These are phyloP conservation scores for Extremus antarcticus DNA, from an alignment of 495 filamentous ascomycete species.

Conservation along the genomic window DNA sequence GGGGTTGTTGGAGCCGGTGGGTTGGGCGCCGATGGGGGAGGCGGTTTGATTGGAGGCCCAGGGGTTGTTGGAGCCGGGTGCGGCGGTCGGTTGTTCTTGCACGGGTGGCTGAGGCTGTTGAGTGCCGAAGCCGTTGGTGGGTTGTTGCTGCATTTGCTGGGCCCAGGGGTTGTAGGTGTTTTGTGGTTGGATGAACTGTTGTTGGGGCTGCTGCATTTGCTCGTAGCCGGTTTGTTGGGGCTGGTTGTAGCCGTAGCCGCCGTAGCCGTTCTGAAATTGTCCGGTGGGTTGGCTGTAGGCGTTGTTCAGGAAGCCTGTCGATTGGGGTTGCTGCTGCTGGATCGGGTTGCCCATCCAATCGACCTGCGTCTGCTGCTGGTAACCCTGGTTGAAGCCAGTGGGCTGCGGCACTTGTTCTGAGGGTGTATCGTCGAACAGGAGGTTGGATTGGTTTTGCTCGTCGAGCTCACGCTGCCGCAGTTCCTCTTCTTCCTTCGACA, in stretches of 20 bases:
- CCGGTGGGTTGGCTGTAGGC: constrained; percentile 60
- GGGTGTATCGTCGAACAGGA: constrained; percentile 75
- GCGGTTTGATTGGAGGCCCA: constrained; percentile 44
- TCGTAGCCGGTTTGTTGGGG: constrained; percentile 46
- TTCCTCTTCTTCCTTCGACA: constrained; percentile 92
- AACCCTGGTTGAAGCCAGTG: constrained; percentile 88
- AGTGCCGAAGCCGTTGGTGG: constrained; percentile 32
- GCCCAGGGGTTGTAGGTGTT: constrained; percentile 74
- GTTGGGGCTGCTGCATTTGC: constrained; percentile 34
- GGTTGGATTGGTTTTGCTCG: constrained; percentile 68
- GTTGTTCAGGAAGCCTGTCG: constrained; percentile 74
- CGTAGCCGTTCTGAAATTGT: constrained; percentile 46
- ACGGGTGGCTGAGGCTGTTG: constrained; percentile 33
- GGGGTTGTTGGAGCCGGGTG: constrained; percentile 78
- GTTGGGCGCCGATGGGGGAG: constrained; percentile 47
- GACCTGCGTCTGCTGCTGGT: constrained; percentile 88
- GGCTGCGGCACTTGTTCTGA: constrained; percentile 57
- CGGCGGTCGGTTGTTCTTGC: constrained; percentile 30
- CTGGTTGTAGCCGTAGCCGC: constrained; percentile 40
- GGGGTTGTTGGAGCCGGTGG: constrained; percentile 93
- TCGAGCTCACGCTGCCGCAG: constrained; percentile 79
- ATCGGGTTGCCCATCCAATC: constrained; percentile 96
- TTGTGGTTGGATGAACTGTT: constrained; percentile 53
- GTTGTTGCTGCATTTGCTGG: constrained; percentile 34
- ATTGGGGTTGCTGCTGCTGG: constrained; percentile 59